These are phyloP conservation scores for Allantophomopsis cytisporea DNA, from an alignment of 2,329 filamentous ascomycete genomes.

Conservation along the genomic window DNA sequence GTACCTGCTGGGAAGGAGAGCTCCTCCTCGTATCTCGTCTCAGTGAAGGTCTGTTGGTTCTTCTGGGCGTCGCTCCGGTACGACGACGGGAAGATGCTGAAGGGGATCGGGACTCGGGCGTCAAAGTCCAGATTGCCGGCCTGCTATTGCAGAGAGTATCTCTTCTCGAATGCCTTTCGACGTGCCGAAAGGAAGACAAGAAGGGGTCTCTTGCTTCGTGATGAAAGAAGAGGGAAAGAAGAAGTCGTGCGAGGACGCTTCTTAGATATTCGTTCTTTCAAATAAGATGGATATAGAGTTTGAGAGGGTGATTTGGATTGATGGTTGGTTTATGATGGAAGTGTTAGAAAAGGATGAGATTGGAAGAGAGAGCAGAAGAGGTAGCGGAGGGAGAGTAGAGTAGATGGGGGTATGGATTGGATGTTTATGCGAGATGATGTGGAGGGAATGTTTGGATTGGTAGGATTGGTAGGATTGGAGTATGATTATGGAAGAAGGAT, in stretches of 20 bases:
- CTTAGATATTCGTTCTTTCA: constrained; percentile 7
- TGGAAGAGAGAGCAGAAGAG: background rate
- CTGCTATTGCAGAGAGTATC: constrained; percentile 48
- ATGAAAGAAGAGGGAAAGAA: constrained; percentile 30
- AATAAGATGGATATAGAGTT: background rate
- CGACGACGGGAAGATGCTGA: constrained; percentile 99
- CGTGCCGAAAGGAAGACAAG: constrained; percentile 54
- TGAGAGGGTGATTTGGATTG: background rate
- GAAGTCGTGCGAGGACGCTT: constrained; percentile 18
- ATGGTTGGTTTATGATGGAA: background rate
- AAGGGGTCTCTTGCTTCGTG: constrained; percentile 52
- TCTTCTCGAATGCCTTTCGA: constrained; percentile 58
- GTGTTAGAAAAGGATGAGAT: background rate
- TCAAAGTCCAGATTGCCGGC: constrained; percentile 99
- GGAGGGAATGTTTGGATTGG: no score
- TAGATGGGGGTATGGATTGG: no score
- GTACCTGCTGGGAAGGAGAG: constrained; percentile 52
- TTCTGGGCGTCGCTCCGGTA: constrained; percentile 56
- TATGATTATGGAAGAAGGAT: no score
- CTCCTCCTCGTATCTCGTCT: constrained; percentile 80
- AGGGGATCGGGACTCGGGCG: constrained; percentile 96
- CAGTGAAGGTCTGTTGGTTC: constrained; percentile 44
- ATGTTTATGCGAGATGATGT: no score
- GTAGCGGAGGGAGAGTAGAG: background rate
- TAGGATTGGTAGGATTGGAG: no score